Base-by-base conservation (phyloP, 495 filamentous ascomycete species). In the Tuber microsphaerosporum region DNA sequence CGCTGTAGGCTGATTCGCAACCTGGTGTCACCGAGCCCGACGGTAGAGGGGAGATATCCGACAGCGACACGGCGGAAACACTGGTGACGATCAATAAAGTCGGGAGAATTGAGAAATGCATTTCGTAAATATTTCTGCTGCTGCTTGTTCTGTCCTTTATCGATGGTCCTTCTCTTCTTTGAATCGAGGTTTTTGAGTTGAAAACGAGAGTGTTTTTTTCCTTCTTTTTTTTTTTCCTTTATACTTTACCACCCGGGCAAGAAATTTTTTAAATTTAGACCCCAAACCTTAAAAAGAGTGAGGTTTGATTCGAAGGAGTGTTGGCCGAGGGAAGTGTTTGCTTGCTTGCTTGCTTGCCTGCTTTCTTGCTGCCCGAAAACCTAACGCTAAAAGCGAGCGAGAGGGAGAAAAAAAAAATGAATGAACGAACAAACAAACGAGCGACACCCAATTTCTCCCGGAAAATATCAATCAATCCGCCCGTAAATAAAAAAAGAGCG, bases 191-290 rank as follows among this genome's bases (percentile, higher is more conserved):
- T 74, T 72, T 31, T 76, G 19, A 51, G 61, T 10, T 20, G 51
- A 42, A 45, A 69, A 69, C 31, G 46, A 76, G 37, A 69, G 56
- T 31, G n/a, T 16, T 31, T 31, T 26, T 56, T 56, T 41, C 39
- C 5, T 41, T 37, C 34, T 6, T 41, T 41, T 6, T 41, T 41
- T 41, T 22, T 56, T 56, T 26, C 46, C 19, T 20, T 26, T 31
- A 10, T 31, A 31, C 26, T 65, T 31, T 79, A 79, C 77, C 77
- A n/a, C 77, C 77, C 72, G 77, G 77, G 77, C 73, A 78, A 77
- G 73, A 56, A 56, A 26, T 5, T 41, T 41, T 41, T 41, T 26
- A 10, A 22, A 51, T n/a, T 7, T 22, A 16, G 56, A 26, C 10
- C 10, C 26, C 26, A 65, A 65, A 14, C 56, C 56, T 31, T 31